These are phyloP conservation scores for Elsinoe fawcettii DNA, from an alignment of 2,329 filamentous ascomycete species.

Conservation along the genomic window DNA sequence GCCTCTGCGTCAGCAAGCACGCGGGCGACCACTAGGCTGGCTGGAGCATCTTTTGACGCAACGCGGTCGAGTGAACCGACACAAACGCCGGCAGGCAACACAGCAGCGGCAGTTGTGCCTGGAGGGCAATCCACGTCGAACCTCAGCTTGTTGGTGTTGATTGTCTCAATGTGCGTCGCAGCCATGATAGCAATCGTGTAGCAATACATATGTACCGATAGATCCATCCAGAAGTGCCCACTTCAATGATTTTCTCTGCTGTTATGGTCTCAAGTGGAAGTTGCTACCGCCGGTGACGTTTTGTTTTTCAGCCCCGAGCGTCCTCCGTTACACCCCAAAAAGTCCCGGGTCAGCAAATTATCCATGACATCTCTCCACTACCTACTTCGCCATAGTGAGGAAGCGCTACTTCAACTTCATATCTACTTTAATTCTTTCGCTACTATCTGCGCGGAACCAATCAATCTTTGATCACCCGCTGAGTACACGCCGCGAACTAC, in stretches of 20 bases:
- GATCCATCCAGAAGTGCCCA: neutral
- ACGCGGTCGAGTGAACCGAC: neutral
- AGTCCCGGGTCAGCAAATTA: neutral
- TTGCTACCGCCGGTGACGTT: neutral
- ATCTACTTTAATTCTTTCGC: neutral
- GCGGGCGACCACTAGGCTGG: neutral
- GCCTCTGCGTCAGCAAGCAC: neutral
- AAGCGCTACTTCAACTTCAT: too few relatives aligned
- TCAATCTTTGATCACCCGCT: neutral
- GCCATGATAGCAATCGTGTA: too few relatives aligned
- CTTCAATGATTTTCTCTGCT: too few relatives aligned
- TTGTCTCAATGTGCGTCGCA: too few relatives aligned
- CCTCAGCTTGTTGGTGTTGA: too few relatives aligned
- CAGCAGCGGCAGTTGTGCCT: neutral
- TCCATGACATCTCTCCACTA: neutral
- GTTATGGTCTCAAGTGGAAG: too few relatives aligned
- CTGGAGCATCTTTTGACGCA: neutral
- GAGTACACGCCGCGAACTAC: neutral
- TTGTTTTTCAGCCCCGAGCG: neutral
- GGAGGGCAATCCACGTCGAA: neutral
- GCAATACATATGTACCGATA: neutral
- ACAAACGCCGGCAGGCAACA: neutral
- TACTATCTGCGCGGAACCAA: neutral
- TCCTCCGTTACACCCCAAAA: conserved; percentile 15
- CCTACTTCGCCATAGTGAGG: neutral